These are phyloP conservation scores for Venturia effusa DNA, from an alignment of 2,329 filamentous ascomycete species.

Conservation along the genomic window DNA sequence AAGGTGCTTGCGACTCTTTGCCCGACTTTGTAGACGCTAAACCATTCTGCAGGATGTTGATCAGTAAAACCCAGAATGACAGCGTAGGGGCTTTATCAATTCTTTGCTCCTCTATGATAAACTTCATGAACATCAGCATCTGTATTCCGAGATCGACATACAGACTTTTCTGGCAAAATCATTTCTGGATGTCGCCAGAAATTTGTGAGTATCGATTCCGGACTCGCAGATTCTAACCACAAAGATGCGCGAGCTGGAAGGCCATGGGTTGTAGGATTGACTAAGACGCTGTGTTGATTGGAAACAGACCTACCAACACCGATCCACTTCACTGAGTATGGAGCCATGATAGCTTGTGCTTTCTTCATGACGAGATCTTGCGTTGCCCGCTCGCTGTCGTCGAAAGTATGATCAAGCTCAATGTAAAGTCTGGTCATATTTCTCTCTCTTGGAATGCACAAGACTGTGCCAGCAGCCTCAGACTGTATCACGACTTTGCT, in stretches of 20 bases:
- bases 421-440: constrained; percentile 58
- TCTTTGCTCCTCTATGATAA: not conserved
- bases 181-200: not conserved
- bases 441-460: constrained; percentile 63
- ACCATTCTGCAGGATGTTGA: constrained; percentile 33
- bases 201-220: not conserved
- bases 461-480: constrained; percentile 54
- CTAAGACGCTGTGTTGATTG: too few relatives aligned
- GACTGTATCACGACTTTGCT: constrained; percentile 61
- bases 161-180: not conserved
- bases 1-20: constrained; percentile 38
- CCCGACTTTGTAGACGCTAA: constrained; percentile 40
- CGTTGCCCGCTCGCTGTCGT: constrained; percentile 27
- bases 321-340: constrained; percentile 35
- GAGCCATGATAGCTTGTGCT: constrained; percentile 29
- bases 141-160: not conserved
- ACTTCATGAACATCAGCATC: too few relatives aligned
- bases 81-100: not conserved
- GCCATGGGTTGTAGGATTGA: too few relatives aligned
- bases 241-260: too few relatives aligned
- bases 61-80: not conserved
- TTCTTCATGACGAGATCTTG: constrained; percentile 62
- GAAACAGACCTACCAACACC: constrained; percentile 18
- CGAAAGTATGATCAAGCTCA: constrained; percentile 23
- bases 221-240: too few relatives aligned